phyloP scores from a whole-genome alignment of 306 rosid species.

The Castanopsis chinensis region DNA sequence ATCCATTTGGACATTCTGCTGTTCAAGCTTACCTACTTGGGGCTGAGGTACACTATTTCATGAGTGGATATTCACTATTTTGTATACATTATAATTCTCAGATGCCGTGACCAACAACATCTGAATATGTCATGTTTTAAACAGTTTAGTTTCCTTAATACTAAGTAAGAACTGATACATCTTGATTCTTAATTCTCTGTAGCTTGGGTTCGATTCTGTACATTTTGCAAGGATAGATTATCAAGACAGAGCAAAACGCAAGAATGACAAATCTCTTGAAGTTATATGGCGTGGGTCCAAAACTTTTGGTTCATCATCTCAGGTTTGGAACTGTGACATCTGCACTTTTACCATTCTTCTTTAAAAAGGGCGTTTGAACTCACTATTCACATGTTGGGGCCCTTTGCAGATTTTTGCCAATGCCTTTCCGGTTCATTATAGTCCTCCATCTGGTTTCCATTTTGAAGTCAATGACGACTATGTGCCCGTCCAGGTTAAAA shows the following conservation, averaged over 20 bases:
- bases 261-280: conserved; percentile 72
- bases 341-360: background rate
- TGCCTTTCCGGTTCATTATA: conserved; percentile 71
- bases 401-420: conserved; percentile 71
- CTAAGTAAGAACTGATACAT: background rate
- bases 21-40: conserved; percentile 80
- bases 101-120: background rate
- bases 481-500: conserved; percentile 63
- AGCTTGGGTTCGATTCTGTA: conserved; percentile 91
- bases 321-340: conserved; percentile 41
- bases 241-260: conserved; percentile 78
- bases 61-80: background rate
- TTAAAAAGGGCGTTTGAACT: background rate
- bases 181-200: conserved; percentile 20
- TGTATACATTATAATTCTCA: background rate
- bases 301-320: conserved; percentile 79
- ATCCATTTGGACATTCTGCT: conserved; percentile 91
- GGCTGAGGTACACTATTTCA: conserved; percentile 53
- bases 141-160: background rate
- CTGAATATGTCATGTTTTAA: background rate
- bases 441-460: conserved; percentile 64
- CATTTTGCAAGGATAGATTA: conserved; percentile 94
- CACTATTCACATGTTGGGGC: conserved; percentile 4
- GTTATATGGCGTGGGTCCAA: conserved; percentile 91
- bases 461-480: conserved; percentile 55